Evolutionary conservation across 176 grass and related monocot genomes (phyloP).

Genomic region (Triticum dicoccoides): DNA sequence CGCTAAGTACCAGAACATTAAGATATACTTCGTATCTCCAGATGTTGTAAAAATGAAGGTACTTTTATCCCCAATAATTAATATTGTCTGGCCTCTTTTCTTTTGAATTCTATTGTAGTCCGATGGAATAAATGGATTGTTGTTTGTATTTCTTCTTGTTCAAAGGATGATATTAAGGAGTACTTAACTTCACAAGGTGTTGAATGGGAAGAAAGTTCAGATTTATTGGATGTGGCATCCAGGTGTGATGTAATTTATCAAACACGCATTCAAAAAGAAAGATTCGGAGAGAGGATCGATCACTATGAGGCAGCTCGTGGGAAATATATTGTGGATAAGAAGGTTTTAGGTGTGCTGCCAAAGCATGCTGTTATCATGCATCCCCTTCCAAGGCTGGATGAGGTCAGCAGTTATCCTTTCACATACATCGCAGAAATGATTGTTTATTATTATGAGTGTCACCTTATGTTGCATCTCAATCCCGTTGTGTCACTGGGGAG

Average conservation of each 20-base stretch:
- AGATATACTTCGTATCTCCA: slow-evolving; percentile 86
- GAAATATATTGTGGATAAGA: slow-evolving; percentile 88
- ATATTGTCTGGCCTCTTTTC: neutral
- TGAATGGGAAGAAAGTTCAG: slow-evolving; percentile 91
- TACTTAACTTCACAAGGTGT: slow-evolving; percentile 69
- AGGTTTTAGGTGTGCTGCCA: slow-evolving; percentile 77
- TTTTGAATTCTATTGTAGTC: neutral
- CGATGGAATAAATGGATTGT: neutral
- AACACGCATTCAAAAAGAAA: slow-evolving; percentile 90
- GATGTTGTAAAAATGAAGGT: slow-evolving; percentile 98
- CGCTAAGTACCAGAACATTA: slow-evolving; percentile 71
- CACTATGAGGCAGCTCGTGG: slow-evolving; percentile 83
- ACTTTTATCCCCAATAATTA: slow-evolving; percentile 13
- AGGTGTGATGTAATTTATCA: slow-evolving; percentile 89
- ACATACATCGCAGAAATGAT: neutral
- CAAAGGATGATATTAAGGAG: slow-evolving; percentile 89
- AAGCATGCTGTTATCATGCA: slow-evolving; percentile 90
- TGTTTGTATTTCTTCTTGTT: neutral
- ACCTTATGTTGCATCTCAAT: neutral
- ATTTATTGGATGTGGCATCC: slow-evolving; percentile 86
- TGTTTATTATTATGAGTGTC: neutral
- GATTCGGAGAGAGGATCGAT: slow-evolving; percentile 90
- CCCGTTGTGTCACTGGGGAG: neutral
- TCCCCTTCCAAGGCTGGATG: slow-evolving; percentile 91
- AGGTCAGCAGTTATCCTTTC: slow-evolving; percentile 48